Conservation (phyloP, 306 rosid genomes). For the Potentilla sterilis region DNA sequence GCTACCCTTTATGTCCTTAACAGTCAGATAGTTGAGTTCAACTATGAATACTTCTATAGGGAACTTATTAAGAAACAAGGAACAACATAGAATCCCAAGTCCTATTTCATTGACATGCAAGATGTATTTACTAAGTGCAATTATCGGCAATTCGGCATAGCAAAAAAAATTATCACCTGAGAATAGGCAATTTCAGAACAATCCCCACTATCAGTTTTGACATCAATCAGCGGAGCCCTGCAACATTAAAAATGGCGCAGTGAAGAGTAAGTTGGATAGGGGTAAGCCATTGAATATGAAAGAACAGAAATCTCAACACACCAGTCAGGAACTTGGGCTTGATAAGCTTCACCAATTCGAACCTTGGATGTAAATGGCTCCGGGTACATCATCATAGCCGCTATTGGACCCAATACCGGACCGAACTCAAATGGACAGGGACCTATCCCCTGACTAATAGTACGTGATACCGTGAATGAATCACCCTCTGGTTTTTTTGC, state of each 20-base stretch:
- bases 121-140: background rate
- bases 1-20: background rate
- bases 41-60: background rate
- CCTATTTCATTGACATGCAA: background rate
- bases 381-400: conserved; percentile 10
- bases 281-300: background rate
- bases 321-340: conserved; percentile 20
- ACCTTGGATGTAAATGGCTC: conserved; percentile 10
- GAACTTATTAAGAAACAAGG: background rate
- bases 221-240: conserved; percentile 12
- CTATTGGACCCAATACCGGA: conserved; percentile 4
- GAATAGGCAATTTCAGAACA: background rate
- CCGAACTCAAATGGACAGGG: background rate
- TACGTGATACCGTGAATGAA: background rate
- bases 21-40: background rate
- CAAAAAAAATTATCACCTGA: conserved; percentile 4
- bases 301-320: background rate
- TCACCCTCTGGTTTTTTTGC: background rate
- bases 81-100: background rate
- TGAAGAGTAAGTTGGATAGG: background rate
- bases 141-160: no score
- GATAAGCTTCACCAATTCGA: conserved; percentile 16
- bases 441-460: background rate
- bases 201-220: background rate
- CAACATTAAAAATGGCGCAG: background rate